Evolutionary conservation across 768 basidiomycete genomes (phyloP).

Genomic region (Exsudoporus frostii): DNA sequence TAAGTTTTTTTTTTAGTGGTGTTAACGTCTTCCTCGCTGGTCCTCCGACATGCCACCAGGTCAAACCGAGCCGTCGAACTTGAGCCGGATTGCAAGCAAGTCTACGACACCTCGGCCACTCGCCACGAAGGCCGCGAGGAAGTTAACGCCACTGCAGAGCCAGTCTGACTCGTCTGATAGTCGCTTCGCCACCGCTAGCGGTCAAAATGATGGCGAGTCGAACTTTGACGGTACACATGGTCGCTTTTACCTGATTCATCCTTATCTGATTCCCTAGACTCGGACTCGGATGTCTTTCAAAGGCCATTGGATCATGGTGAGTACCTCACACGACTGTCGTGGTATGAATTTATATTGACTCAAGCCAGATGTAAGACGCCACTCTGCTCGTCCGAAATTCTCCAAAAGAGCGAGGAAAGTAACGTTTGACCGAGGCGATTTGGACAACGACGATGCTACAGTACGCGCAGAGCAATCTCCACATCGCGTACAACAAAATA

Average conservation of each 20-base stretch:
- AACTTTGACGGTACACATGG: not conserved
- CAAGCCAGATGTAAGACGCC: conserved; percentile 3
- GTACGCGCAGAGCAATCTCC: conserved; percentile 9
- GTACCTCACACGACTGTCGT: not conserved
- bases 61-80: not conserved
- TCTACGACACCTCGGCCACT: not conserved
- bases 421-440: conserved; percentile 9
- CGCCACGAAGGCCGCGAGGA: conserved; percentile 18
- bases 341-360: not conserved
- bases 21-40: conserved; percentile 10
- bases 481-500: conserved; percentile 1
- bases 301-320: conserved; percentile 1
- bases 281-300: conserved; percentile 10
- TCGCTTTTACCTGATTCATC: not conserved
- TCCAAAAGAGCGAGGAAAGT: conserved; percentile 13
- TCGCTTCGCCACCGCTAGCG: not conserved
- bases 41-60: conserved; percentile 10
- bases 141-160: not conserved
- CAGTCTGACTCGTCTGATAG: conserved; percentile 10
- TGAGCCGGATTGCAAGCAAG: not conserved
- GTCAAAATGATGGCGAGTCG: conserved; percentile 12
- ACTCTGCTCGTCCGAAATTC: not conserved
- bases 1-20: not conserved
- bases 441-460: conserved; percentile 15
- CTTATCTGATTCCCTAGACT: conserved; percentile 9